phyloP scores from a whole-genome alignment of 331 rosid genomes.

The Quercus tomentella region DNA sequence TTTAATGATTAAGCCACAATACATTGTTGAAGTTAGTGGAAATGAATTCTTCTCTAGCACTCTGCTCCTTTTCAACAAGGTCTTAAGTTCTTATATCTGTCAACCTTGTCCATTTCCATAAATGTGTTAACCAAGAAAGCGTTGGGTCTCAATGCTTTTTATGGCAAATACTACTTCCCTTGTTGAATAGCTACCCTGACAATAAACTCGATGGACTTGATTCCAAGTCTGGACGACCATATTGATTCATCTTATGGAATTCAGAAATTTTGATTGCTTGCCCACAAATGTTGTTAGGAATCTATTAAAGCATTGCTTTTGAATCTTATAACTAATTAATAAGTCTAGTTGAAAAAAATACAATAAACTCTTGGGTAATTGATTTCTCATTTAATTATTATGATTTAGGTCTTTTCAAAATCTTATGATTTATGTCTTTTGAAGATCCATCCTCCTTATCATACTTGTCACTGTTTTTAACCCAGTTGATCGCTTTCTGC shows the following conservation, averaged over 20 bases:
- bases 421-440: background rate
- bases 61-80: background rate
- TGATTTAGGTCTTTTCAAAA: background rate
- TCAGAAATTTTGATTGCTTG: background rate
- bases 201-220: background rate
- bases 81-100: background rate
- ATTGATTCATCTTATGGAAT: background rate
- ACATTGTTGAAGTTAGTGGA: background rate
- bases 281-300: background rate
- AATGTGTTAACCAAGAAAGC: background rate
- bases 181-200: background rate
- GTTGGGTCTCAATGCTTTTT: background rate
- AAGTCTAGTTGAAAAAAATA: background rate
- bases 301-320: background rate
- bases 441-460: background rate
- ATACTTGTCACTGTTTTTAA: slow-evolving; percentile 24
- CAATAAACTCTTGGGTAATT: background rate
- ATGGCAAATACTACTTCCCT: background rate
- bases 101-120: background rate
- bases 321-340: background rate
- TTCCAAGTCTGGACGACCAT: background rate
- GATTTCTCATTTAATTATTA: background rate
- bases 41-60: background rate
- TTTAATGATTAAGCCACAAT: background rate
- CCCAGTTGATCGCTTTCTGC: slow-evolving; percentile 28